Evolutionary conservation across 1,284 basidiomycete species (phyloP), one percentile per base, ranked within the genome.

Genomic region (Heterobasidion occidentale): DNA sequence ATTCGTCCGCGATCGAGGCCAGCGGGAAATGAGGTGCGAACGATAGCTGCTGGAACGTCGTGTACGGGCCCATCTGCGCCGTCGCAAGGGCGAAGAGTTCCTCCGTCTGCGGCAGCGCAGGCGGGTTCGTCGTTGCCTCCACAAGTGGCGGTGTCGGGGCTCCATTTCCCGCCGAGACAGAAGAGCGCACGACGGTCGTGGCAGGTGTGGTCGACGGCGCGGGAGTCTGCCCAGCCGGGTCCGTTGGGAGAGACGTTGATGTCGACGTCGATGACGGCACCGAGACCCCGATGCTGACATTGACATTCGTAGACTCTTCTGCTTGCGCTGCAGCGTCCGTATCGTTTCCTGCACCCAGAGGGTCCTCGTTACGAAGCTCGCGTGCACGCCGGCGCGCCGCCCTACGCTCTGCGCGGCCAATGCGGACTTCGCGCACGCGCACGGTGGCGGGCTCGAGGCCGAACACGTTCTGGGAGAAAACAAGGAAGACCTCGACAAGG

Each of bases 371-470:
- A 36, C 66, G 75, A 7, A 78, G 77, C 68, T 85, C 84, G 59
- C 90, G 77, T 46, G 86, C 82, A 61, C 90, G 75, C 56, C 90
- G 77, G 46, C 91, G 77, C 33, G 90, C 90, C 17, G 90, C 90
- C 58, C 91, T 74, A 46, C 91, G 81, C 68, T 93, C 91, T 4
- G 89, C 88, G 5, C 92, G 81, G 14, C 90, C 91, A 51, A 94
- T 91, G 46, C 92, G 78, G 27, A 94, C 91, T 68, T 94, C 92
- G 7, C 91, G 83, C n/a, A 94, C 91, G 33, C 91, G 79, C 19
- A 94, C 91, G 1, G 92, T 94, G 3, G 90, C 90, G 15, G 91
- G 91, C 67, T 94, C 91, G 36, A 94, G 71, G 9, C 92, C 91
- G 65, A 94, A 94, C 17, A 94, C 88, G 62, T 92, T 92, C 66